Evolutionary conservation across 2,329 filamentous ascomycete genomes (phyloP), one percentile per base, ranked within the genome.

Genomic region (Calonectria montana): DNA sequence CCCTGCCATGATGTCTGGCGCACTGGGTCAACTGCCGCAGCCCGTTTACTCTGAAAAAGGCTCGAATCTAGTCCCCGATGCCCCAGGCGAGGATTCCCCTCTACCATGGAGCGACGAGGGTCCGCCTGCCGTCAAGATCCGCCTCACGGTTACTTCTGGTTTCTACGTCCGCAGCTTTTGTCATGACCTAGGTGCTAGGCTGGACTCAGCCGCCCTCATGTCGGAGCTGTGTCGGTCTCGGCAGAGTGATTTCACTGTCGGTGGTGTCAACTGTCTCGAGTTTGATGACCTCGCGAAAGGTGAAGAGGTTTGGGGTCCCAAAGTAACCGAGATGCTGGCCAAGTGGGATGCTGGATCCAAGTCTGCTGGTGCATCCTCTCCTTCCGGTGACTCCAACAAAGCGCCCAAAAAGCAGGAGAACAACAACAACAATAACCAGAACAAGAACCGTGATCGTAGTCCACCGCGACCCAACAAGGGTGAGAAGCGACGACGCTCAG

Each of bases 161-260:
- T 99, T 98, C 87, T 99, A 99, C 83, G 96, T 99, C 16, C 93
- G 97, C 74, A 97, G 94, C 70, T 91, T 99, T 77, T 96, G 95
- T 78, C 95, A 98, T 81, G 97, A 99, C 79, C 88, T 99, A 4
- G 97, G 96, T 25, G 87, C 92, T 75, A 95, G 94, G 76, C 88
- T 98, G 16, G 91, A 90, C 65, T 97, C 95, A 15, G 91, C 94
- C 27, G 97, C 90, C 39, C 88, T 97, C 75, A 98, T 99, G 96
- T 91, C 94, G 25, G 92, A 94, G 77, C 90, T 99, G 23, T 89
- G 93, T 69, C 92, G 97, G 67, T 93, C 91, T 4, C 91, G 94
- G 65, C 97, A 99, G 84, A 94, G 91, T 21, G 91, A 95, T 73
- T 98, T 97, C 79, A 88, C 90, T 69, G 85, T 98, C 0, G 91